phyloP scores from a whole-genome alignment of 169 alveolate species.

The Plasmodium fragile region DNA sequence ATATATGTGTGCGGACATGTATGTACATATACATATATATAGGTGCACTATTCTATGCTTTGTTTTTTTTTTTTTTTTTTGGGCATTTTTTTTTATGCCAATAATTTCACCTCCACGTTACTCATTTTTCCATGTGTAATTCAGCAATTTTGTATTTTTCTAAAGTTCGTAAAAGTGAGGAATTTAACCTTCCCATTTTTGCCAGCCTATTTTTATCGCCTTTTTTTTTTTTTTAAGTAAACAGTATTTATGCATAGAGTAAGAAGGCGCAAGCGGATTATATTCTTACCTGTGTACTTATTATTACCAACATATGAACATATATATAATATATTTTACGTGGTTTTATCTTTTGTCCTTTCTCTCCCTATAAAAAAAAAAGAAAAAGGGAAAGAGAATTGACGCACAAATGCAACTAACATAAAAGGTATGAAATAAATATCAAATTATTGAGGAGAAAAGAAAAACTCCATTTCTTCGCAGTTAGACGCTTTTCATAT shows the following conservation, averaged over 20 bases:
- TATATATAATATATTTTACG: background rate
- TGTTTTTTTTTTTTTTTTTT: background rate
- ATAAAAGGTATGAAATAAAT: background rate
- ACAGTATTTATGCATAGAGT: background rate
- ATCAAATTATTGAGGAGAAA: background rate
- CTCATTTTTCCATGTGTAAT: background rate
- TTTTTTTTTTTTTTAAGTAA: background rate
- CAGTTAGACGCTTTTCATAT: background rate
- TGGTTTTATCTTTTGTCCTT: background rate
- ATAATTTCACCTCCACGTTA: background rate
- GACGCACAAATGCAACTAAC: background rate
- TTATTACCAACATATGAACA: background rate
- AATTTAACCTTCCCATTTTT: background rate
- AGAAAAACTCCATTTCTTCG: background rate
- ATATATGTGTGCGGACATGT: background rate
- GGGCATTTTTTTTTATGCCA: background rate
- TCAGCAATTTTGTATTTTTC: background rate
- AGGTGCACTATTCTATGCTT: background rate
- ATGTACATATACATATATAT: background rate
- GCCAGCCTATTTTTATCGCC: background rate
- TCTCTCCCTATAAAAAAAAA: background rate
- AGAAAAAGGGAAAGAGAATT: background rate
- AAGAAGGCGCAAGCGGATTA: background rate
- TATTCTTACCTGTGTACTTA: background rate
- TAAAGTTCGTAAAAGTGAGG: slow-evolving; percentile 8